Base-by-base conservation (phyloP, 169 alveolate species). In the Blepharisma undulans region DNA sequence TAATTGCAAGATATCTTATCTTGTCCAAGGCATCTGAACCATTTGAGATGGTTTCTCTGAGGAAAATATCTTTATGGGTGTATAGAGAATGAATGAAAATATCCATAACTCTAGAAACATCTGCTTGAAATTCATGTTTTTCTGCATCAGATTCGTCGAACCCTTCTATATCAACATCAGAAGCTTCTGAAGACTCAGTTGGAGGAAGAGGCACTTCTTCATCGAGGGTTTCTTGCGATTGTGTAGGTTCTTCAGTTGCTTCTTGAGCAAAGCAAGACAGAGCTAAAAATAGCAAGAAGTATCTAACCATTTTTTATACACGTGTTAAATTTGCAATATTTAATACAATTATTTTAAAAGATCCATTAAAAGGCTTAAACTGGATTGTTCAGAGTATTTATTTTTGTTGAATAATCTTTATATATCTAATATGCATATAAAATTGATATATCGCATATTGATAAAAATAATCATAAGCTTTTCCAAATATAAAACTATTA, bases 1-100 rank as follows among this genome's bases (percentile, higher is more conserved):
- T 76, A 25, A 88, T 72, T 19, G 92, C 6, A 3, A 74, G 22
- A 59, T 98, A 98, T 92, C 99, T 96, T 87, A 98, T 98, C 97
- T 99, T 99, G 95, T 99, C 99, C 79, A 99, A 94, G 5, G 99
- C 99, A 94, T 99, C 99, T 19, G 99, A 98, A 12, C 99, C 99
- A 95, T 99, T 99, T 22, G 99, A 99, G 48, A 99, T 98, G 66
- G 99, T 95, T 91, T 99, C 99, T 88, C 99, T 97, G 74, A 99
- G 95, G 92, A 99, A 99, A 2, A 99, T 99, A 93, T 99, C 99
- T 94, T 99, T 98, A 94, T 99, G 98, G 27, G 99, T 99, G 96
- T 99, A 99, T 72, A 99, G 97, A 48, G 99, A 98, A 97, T 99
- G 99, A 84, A 99, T 99, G 91, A 99, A 98, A 82, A 99, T 99